Evolutionary conservation across 148 eudicot species (phyloP).

Genomic region (Spergularia bocconei): DNA sequence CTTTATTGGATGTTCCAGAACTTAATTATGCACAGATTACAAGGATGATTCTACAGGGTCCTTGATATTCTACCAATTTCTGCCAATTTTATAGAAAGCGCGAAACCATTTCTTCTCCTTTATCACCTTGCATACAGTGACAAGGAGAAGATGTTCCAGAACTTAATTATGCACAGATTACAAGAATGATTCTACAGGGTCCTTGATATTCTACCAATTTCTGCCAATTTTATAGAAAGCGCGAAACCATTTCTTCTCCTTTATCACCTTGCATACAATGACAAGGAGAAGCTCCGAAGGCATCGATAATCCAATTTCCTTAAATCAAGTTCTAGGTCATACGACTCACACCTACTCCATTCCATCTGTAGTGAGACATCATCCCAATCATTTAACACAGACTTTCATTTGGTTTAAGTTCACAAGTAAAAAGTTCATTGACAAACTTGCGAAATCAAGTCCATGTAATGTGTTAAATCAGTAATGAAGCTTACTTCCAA

Average conservation of each 20-base stretch:
- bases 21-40: background rate
- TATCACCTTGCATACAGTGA: background rate
- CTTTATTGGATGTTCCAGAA: background rate
- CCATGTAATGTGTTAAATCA: no score
- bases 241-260: background rate
- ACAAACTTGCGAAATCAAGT: no score
- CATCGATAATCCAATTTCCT: background rate
- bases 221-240: background rate
- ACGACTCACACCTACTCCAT: background rate
- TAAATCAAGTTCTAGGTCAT: background rate
- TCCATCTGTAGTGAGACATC: background rate
- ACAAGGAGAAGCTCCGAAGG: background rate
- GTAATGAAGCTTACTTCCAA: no score
- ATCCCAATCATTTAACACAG: background rate
- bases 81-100: background rate
- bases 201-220: background rate
- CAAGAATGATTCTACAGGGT: background rate
- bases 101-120: background rate
- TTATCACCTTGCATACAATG: background rate
- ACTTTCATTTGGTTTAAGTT: background rate
- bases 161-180: background rate
- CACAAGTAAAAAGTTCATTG: background rate
- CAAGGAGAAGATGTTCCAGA: background rate
- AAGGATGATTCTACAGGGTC: background rate
- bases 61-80: background rate